Evolutionary conservation across 768 basidiomycete species (phyloP).

Genomic region (Erythrobasidium yunnanense): DNA sequence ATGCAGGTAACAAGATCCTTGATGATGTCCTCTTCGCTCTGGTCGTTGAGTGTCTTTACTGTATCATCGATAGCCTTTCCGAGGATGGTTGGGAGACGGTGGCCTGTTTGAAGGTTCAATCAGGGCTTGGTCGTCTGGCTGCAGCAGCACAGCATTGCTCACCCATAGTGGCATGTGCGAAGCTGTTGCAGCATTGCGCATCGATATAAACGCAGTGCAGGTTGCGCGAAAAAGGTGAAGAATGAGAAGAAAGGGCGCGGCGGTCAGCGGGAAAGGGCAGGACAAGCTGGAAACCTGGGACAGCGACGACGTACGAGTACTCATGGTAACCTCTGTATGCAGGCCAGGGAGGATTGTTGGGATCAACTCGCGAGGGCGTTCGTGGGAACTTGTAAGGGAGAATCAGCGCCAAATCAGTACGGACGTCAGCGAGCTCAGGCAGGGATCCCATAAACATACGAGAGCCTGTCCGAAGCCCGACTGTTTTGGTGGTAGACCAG

Average conservation of each 20-base stretch:
- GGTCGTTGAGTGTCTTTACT: slow-evolving; percentile 72
- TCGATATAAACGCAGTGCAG: too few species aligned
- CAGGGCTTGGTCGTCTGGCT: too few species aligned
- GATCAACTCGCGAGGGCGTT: slow-evolving; percentile 23
- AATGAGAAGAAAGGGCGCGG: too few species aligned
- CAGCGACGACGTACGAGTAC: slow-evolving; percentile 42
- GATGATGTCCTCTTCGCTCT: slow-evolving; percentile 69
- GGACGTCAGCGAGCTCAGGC: neutral
- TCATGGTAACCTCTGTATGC: slow-evolving; percentile 46
- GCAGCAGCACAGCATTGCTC: too few species aligned
- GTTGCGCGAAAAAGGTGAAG: too few species aligned
- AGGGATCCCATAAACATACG: neutral
- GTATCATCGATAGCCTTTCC: slow-evolving; percentile 91
- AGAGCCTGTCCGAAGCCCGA: slow-evolving; percentile 36
- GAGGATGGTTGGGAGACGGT: slow-evolving; percentile 86
- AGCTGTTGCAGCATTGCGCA: too few species aligned
- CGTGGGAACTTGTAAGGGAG: neutral
- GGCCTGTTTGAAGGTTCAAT: too few species aligned
- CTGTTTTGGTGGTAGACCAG: slow-evolving; percentile 44
- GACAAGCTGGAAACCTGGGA: too few species aligned
- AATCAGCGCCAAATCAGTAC: neutral
- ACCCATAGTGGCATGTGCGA: slow-evolving; percentile 88
- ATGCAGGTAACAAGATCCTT: slow-evolving; percentile 75
- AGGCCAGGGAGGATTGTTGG: slow-evolving; percentile 41
- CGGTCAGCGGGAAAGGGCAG: too few species aligned